Conservation (phyloP, 2,329 filamentous ascomycete genomes). For the Trichothecium roseum region DNA sequence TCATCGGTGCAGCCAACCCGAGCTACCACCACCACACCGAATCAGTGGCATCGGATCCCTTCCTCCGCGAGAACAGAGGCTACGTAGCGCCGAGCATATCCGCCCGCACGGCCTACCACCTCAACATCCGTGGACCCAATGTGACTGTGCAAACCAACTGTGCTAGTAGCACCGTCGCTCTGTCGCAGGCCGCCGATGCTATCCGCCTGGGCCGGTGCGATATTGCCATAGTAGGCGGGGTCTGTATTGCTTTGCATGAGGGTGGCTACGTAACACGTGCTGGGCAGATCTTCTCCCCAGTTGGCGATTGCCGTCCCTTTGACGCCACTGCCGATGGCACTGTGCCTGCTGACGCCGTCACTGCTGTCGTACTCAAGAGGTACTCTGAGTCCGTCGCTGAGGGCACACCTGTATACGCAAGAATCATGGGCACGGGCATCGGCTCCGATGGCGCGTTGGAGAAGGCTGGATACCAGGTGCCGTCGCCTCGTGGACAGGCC, state of each 20-base stretch:
- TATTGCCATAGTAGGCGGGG: slow-evolving; percentile 20
- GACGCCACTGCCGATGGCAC: slow-evolving; percentile 12
- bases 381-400: slow-evolving; percentile 29
- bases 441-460: slow-evolving; percentile 6
- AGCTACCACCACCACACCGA: background rate
- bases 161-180: slow-evolving; percentile 28
- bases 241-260: slow-evolving; percentile 10
- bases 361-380: slow-evolving; percentile 28
- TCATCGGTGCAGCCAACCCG: slow-evolving; percentile 1
- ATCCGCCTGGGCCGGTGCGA: slow-evolving; percentile 18
- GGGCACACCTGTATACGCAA: slow-evolving; percentile 11
- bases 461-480: slow-evolving; percentile 8
- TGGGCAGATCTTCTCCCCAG: slow-evolving; percentile 2
- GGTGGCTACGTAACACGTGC: background rate
- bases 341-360: slow-evolving; percentile 8
- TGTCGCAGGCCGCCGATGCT: slow-evolving; percentile 26
- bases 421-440: slow-evolving; percentile 5
- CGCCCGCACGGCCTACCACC: slow-evolving; percentile 4
- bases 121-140: slow-evolving; percentile 9
- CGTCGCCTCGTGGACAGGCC: slow-evolving; percentile 6
- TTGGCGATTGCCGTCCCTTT: slow-evolving; percentile 6
- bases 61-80: slow-evolving; percentile 1
- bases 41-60: background rate
- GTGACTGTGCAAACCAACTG: slow-evolving; percentile 35
- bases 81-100: slow-evolving; percentile 1